Conservation (phyloP, 2,329 filamentous ascomycete species). For the Scolecobasidium constrictum region DNA sequence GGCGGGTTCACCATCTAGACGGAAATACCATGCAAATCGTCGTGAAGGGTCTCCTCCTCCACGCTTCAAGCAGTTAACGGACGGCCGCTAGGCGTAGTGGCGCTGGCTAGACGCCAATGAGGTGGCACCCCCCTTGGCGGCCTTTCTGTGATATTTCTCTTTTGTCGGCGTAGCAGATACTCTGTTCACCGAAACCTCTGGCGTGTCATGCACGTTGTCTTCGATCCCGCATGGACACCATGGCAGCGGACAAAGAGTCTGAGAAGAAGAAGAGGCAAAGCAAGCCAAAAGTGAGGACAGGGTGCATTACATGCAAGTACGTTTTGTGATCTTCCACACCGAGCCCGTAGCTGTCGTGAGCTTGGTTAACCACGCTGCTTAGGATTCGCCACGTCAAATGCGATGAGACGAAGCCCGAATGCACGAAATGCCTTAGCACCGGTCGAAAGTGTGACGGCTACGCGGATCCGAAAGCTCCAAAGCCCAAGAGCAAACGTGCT, state of each 20-base stretch:
- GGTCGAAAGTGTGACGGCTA: slow-evolving; percentile 11
- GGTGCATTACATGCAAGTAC: slow-evolving; percentile 11
- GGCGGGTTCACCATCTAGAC: too few relatives aligned
- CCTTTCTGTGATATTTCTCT: too few relatives aligned
- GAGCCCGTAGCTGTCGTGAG: background rate
- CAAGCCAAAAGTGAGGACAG: slow-evolving; percentile 9
- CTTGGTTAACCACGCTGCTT: background rate
- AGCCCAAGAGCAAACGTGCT: background rate
- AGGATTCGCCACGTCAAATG: slow-evolving; percentile 11
- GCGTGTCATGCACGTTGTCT: background rate
- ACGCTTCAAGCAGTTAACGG: too few relatives aligned
- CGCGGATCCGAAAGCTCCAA: background rate
- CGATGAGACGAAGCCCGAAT: slow-evolving; percentile 9
- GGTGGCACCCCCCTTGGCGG: too few relatives aligned
- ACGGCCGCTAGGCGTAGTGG: too few relatives aligned
- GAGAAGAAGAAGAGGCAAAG: slow-evolving; percentile 4
- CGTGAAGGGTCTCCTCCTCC: too few relatives aligned
- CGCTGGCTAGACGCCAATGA: too few relatives aligned
- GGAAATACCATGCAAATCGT: too few relatives aligned
- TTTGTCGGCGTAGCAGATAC: too few relatives aligned
- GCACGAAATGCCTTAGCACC: slow-evolving; percentile 7
- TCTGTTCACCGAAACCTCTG: too few relatives aligned
- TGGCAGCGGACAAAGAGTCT: background rate
- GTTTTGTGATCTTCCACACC: background rate
- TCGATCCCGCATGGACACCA: background rate